Conservation (phyloP, 2,329 filamentous ascomycete species). For the Aschersonia sp. region DNA sequence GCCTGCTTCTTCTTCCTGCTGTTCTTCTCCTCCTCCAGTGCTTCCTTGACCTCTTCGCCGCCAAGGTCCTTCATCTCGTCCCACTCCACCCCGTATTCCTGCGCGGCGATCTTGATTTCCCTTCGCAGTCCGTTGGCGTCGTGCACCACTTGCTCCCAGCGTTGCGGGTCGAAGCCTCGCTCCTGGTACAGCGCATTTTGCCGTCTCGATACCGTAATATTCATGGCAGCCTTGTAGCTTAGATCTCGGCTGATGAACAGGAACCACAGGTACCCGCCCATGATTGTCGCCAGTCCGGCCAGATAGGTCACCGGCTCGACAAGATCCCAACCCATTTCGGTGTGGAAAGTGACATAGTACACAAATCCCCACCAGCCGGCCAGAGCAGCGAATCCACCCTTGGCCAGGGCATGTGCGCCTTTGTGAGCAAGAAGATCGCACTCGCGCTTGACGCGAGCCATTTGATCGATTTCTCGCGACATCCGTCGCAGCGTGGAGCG, state of each 20-base stretch:
- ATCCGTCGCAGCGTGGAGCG: conserved; percentile 62
- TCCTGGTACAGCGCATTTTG: conserved; percentile 64
- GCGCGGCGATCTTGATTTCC: conserved; percentile 68
- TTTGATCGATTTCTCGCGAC: conserved; percentile 49
- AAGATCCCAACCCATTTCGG: conserved; percentile 74
- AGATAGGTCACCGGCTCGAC: conserved; percentile 88
- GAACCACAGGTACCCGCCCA: conserved; percentile 88
- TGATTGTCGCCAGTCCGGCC: conserved; percentile 71
- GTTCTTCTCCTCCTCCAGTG: conserved; percentile 37
- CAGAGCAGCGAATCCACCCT: conserved; percentile 62
- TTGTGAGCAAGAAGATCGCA: conserved; percentile 68
- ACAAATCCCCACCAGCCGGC: conserved; percentile 70
- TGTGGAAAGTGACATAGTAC: conserved; percentile 57
- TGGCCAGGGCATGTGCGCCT: conserved; percentile 63
- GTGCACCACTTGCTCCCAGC: conserved; percentile 67
- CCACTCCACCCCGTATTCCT: conserved; percentile 86
- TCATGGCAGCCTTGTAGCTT: conserved; percentile 73
- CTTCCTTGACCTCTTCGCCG: conserved; percentile 46
- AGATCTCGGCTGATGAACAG: conserved; percentile 84
- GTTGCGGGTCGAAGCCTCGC: conserved; percentile 58
- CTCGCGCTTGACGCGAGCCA: conserved; percentile 63
- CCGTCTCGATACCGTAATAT: conserved; percentile 67
- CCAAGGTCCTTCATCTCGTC: conserved; percentile 62
- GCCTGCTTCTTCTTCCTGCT: conserved; percentile 19
- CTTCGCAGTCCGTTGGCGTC: conserved; percentile 64